Base-by-base conservation (phyloP, 1,139 yeast species). In the Entelexis sorbosivorans region DNA sequence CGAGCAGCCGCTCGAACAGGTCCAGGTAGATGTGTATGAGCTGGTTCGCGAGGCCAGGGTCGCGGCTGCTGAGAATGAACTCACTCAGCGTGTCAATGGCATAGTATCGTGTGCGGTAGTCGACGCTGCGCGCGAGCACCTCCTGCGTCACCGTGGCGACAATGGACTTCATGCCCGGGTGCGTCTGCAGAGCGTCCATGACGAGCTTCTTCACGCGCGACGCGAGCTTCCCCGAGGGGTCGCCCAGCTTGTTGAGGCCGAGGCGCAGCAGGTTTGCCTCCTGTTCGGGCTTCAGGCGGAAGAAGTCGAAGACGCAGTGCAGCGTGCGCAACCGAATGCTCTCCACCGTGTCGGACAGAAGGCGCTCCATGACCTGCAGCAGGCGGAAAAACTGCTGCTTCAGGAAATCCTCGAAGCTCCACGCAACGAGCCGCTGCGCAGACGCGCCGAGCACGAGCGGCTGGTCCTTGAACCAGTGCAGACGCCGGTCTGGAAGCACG, bases 161-260 rank as follows among this genome's bases (percentile, higher is more conserved):
- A 55, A 91, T 77, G 49, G 77, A 71, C 65, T 88, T 89, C 98
- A 91, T 91, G 48, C 94, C 94, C 20, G 99, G 99, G 66, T 91
- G 99, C 3, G 81, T 84, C 66, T 87, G 95, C 66, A 89, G 86
- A 48, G 89, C 70, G 61, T 84, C 82, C 56, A 89, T 73, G 47
- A 91, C 71, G 60, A 82, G 80, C 66, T 79, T 86, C 2, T 96
- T 88, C 1, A 95, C 79, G 64, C 87, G 84, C 2, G 97, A 84
- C 0, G 95, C 79, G 11, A 91, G 96, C 65, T 87, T 88, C 58
- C 85, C 83, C 59, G 91, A 96, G 47, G 77, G 75, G 64, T 91
- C 99, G 69, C 98, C 98, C 47, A 91, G 73, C 66, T 91, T 91
- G 67, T 93, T 91, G 47, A 88, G 93, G 48, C 95, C 96, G 53